Conservation (phyloP, 495 filamentous ascomycete genomes). For the Echria macrotheca region DNA sequence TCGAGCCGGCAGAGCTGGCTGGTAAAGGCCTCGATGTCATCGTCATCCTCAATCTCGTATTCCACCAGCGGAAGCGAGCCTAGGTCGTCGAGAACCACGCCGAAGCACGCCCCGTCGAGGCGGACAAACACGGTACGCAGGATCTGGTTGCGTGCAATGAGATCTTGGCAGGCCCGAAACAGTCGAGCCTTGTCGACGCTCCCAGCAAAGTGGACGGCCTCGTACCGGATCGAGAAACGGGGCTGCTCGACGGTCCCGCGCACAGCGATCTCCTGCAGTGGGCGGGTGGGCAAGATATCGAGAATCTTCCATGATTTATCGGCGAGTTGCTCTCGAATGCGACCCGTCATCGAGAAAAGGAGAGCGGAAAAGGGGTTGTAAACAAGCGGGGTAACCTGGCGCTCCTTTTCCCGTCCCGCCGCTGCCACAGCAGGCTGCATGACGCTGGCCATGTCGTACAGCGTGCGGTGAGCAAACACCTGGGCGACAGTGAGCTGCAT, state of each 20-base stretch:
- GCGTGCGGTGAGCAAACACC: slow-evolving; percentile 46
- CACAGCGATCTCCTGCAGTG: slow-evolving; percentile 60
- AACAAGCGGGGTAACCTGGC: slow-evolving; percentile 27
- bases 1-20: slow-evolving; percentile 45
- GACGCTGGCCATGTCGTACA: slow-evolving; percentile 41
- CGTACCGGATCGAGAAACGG: slow-evolving; percentile 42
- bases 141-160: slow-evolving; percentile 58
- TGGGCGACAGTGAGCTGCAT: slow-evolving; percentile 51
- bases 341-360: slow-evolving; percentile 18
- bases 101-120: slow-evolving; percentile 49
- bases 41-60: slow-evolving; percentile 48
- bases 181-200: slow-evolving; percentile 25
- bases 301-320: slow-evolving; percentile 40
- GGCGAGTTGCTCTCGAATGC: slow-evolving; percentile 32
- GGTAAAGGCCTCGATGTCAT: slow-evolving; percentile 48
- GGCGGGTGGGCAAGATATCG: slow-evolving; percentile 57
- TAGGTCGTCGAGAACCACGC: slow-evolving; percentile 56
- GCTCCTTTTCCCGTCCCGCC: background rate
- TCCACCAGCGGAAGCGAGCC: slow-evolving; percentile 43
- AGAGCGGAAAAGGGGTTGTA: slow-evolving; percentile 11
- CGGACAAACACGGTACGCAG: slow-evolving; percentile 65
- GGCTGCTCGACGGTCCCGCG: slow-evolving; percentile 51
- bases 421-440: slow-evolving; percentile 14
- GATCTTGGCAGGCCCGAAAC: slow-evolving; percentile 29
- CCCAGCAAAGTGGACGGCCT: slow-evolving; percentile 32